Evolutionary conservation across 1,139 yeast species (phyloP), one percentile per base, ranked within the genome.

Genomic region (Yarrowia galli): DNA sequence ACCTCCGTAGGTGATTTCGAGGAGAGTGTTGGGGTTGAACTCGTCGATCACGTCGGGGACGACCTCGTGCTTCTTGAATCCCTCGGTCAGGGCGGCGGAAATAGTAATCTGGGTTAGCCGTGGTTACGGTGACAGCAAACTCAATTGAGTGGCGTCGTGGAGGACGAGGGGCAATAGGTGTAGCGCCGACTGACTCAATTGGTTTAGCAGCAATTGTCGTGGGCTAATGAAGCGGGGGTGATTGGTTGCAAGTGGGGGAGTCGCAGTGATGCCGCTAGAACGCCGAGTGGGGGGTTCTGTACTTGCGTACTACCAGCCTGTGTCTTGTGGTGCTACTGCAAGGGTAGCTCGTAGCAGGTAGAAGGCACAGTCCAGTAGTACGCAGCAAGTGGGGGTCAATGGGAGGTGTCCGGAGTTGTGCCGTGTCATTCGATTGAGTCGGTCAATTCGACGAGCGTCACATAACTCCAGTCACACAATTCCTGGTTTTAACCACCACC

Each of bases 21-120:
- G 71, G 45, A 78, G 72, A 5, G 79, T 80, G 64, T 69, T 68
- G 25, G 82, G 80, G 13, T 72, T 64, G 73, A 82, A 81, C 58
- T 75, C 73, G 65, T 77, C 78, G 35, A 79, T 71, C 32, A 79
- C 89, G 22, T 87, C 91, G 45, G 92, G 91, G 61, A 88, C 79
- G 65, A 88, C 81, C 72, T 84, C 86, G 77, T 85, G 87, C 76
- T 86, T 86, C 71, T 79, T 77, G 72, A 85, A 82, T n/a, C 89
- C 80, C 71, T 87, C 91, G 72, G 83, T 85, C 73, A 87, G 83
- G 68, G 87, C 85, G 76, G 86, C 85, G 65, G 89, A 82, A 71
- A 88, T 87, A n/a, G 91, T 87, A 32, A 73, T 74, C 43, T 73
- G 70, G 48, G 75, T 75, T 75, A 73, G 73, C n/a, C n/a, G n/a